phyloP scores from a whole-genome alignment of 805 yeast species.

The Schizosaccharomyces octosporus region DNA sequence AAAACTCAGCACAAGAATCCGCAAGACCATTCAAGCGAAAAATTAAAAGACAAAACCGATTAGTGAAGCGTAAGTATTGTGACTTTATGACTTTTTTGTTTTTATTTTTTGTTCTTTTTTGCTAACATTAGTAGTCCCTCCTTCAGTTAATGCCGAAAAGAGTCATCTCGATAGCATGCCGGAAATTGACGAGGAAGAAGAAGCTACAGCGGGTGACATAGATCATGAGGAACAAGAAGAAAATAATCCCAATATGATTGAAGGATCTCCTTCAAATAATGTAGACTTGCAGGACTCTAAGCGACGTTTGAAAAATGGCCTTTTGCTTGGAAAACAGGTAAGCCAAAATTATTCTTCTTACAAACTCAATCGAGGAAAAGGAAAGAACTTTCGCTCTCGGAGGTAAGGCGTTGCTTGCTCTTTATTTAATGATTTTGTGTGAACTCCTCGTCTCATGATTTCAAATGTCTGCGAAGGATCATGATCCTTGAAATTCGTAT shows the following conservation, averaged over 20 bases:
- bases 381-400: not conserved
- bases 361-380: not conserved
- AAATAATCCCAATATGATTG: too few species aligned
- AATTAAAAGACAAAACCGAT: not conserved
- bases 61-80: not conserved
- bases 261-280: not conserved
- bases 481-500: too few species aligned
- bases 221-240: not conserved
- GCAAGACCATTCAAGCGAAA: not conserved
- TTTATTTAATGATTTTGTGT: not conserved
- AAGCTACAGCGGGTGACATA: not conserved
- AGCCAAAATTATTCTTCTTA: not conserved
- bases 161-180: not conserved
- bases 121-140: not conserved
- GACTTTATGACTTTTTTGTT: not conserved
- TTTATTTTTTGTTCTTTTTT: not conserved
- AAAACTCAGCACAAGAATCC: not conserved
- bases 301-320: not conserved
- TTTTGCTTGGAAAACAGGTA: not conserved
- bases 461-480: too few species aligned
- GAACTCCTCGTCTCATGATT: too few species aligned
- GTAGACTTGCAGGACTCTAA: too few species aligned
- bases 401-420: not conserved
- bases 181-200: not conserved
- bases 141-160: not conserved